phyloP scores from a whole-genome alignment of 2,329 filamentous ascomycete species.

The Dendrostoma leiphaemia region DNA sequence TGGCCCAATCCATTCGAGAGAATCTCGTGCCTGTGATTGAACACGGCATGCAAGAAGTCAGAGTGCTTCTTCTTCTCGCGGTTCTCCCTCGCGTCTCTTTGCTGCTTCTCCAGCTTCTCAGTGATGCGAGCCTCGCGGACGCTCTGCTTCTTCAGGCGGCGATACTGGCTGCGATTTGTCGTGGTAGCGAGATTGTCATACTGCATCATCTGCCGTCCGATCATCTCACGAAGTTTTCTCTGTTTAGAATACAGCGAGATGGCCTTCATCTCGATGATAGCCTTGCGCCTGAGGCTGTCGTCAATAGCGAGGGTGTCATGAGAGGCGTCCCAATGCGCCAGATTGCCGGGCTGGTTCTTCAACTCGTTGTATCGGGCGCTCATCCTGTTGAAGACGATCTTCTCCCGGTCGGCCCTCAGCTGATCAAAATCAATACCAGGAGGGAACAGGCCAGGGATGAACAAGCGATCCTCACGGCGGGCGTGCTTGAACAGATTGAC shows the following conservation, averaged over 20 bases:
- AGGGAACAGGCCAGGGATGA: conserved; percentile 86
- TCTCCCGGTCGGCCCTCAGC: conserved; percentile 81
- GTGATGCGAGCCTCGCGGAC: conserved; percentile 94
- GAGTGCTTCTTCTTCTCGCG: conserved; percentile 97
- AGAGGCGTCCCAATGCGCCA: conserved; percentile 81
- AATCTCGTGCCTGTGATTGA: conserved; percentile 78
- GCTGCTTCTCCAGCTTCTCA: conserved; percentile 98
- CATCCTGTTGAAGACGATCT: conserved; percentile 87
- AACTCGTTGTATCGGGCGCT: conserved; percentile 80
- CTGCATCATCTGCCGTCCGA: conserved; percentile 89
- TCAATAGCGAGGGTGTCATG: conserved; percentile 68
- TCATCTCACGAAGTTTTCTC: conserved; percentile 77
- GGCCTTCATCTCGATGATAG: conserved; percentile 93
- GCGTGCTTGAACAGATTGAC: conserved; percentile 82
- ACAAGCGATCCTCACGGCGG: conserved; percentile 70
- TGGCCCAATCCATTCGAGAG: conserved; percentile 64
- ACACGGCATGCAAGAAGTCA: conserved; percentile 86
- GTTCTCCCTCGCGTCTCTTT: conserved; percentile 91
- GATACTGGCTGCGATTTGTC: conserved; percentile 85
- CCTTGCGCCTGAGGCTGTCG: conserved; percentile 81
- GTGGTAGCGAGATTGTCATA: conserved; percentile 98
- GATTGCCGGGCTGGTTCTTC: conserved; percentile 78
- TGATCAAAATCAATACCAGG: conserved; percentile 85
- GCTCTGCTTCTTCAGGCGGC: conserved; percentile 95
- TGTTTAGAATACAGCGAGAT: conserved; percentile 87